These are phyloP conservation scores for Ceriops zippeliana DNA, from an alignment of 345 rosid species.

Conservation along the genomic window DNA sequence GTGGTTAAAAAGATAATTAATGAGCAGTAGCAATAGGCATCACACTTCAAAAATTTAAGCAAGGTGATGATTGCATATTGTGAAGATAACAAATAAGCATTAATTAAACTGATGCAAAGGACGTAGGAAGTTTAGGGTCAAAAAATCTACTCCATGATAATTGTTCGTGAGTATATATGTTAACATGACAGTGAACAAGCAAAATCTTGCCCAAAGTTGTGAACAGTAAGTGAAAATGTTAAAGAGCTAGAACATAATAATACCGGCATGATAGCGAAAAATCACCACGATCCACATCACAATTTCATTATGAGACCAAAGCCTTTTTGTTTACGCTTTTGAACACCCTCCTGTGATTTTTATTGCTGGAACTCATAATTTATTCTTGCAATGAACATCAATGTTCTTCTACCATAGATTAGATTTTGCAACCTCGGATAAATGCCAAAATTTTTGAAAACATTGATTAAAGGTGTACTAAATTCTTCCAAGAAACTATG, in stretches of 20 bases:
- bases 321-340: background rate
- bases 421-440: background rate
- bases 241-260: background rate
- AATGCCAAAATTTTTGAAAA: background rate
- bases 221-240: background rate
- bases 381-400: background rate
- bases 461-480: too few species aligned
- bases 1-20: constrained; percentile 45
- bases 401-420: background rate
- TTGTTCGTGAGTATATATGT: constrained; percentile 11
- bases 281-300: background rate
- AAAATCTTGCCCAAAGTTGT: background rate
- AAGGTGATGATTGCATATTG: background rate
- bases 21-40: constrained; percentile 33
- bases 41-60: constrained; percentile 8
- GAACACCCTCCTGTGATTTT: background rate
- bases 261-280: background rate
- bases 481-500: background rate
- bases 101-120: constrained; percentile 1
- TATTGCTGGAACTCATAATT: background rate
- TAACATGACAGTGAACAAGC: background rate
- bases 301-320: background rate
- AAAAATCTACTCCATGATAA: background rate
- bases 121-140: constrained; percentile 2
- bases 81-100: constrained; percentile 6